These are phyloP conservation scores for Cladophialophora exuberans DNA, from an alignment of 2,329 filamentous ascomycete genomes.

Conservation along the genomic window DNA sequence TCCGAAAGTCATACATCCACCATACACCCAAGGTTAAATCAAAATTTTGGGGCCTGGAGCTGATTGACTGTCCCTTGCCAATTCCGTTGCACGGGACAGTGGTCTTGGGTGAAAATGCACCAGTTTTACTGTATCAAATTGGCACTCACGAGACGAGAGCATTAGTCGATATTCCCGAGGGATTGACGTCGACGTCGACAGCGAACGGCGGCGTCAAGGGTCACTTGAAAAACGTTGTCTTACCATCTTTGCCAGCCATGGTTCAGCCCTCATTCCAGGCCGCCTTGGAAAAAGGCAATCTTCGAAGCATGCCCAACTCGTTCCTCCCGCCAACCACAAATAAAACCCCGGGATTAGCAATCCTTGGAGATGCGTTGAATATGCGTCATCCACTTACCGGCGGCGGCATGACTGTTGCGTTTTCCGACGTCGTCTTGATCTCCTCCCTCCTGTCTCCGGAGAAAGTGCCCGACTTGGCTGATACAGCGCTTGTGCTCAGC, in stretches of 20 bases:
- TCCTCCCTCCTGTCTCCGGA: constrained; percentile 72
- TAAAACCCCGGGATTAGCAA: constrained; percentile 70
- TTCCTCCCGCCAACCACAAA: constrained; percentile 83
- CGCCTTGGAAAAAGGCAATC: constrained; percentile 76
- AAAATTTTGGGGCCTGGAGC: constrained; percentile 91
- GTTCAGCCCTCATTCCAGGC: constrained; percentile 74
- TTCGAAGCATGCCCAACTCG: constrained; percentile 94
- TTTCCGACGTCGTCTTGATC: constrained; percentile 86
- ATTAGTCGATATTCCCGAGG: constrained; percentile 82
- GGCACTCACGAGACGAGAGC: constrained; percentile 91
- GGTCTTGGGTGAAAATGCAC: constrained; percentile 74
- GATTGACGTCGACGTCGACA: constrained; percentile 71
- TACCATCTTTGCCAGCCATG: constrained; percentile 73
- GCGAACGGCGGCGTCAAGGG: constrained; percentile 80
- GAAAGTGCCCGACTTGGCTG: constrained; percentile 68
- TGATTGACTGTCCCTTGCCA: constrained; percentile 83
- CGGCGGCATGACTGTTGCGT: constrained; percentile 96
- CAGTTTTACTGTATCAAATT: constrained; percentile 94
- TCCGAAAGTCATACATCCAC: constrained; percentile 77
- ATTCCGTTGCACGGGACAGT: constrained; percentile 81
- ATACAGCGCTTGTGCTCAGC: constrained; percentile 66
- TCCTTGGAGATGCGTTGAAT: constrained; percentile 94
- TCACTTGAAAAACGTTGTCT: constrained; percentile 77
- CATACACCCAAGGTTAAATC: constrained; percentile 72
- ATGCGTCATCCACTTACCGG: constrained; percentile 99